phyloP scores from a whole-genome alignment of 2,329 filamentous ascomycete genomes.

The Botryosphaeria dothidea region DNA sequence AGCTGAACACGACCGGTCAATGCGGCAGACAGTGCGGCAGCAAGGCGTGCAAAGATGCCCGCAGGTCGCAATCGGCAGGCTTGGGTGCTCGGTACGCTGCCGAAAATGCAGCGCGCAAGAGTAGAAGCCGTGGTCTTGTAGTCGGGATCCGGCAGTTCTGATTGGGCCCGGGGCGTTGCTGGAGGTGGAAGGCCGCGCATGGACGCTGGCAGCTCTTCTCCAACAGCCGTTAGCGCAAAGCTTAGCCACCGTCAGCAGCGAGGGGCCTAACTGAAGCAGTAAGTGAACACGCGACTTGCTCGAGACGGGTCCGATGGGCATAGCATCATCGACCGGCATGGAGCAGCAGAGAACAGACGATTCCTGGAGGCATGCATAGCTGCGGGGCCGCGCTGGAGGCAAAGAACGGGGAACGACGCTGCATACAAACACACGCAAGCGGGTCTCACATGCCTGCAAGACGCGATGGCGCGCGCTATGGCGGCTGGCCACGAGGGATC shows the following conservation, averaged over 20 bases:
- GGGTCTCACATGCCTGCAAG: background rate
- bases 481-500: background rate
- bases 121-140: background rate
- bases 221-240: background rate
- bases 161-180: background rate
- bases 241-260: background rate
- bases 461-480: background rate
- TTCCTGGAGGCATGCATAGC: background rate
- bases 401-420: background rate
- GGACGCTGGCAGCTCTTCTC: background rate
- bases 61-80: background rate
- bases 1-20: background rate
- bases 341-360: background rate
- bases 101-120: background rate
- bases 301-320: background rate
- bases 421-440: slow-evolving; percentile 4
- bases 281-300: slow-evolving; percentile 9
- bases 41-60: background rate
- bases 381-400: background rate
- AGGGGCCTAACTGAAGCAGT: slow-evolving; percentile 7
- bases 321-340: background rate
- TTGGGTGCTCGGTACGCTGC: background rate
- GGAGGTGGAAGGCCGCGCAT: background rate
- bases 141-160: background rate
- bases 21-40: background rate